Evolutionary conservation across 1,284 basidiomycete genomes (phyloP), one percentile per base, ranked within the genome.

Genomic region (Cryptococcus hybrid): DNA sequence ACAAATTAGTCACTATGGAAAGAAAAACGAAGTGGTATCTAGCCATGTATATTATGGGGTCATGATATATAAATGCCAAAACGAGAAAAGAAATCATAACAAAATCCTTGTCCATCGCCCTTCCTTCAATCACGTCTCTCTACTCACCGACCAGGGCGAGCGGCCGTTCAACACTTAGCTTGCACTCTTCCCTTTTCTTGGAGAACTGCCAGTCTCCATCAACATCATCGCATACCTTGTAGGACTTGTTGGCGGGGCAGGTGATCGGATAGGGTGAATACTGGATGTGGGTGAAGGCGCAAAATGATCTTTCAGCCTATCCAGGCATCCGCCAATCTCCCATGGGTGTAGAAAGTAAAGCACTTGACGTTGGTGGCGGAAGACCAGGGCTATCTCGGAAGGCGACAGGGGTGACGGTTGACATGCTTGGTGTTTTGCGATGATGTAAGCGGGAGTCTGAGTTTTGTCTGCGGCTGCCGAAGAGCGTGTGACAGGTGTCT

Each of bases 401-500:
- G 36, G 69, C 56, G 39, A 72, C 63, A 0, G 74, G 70, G 38
- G 72, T 73, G 24, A 48, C 47, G 50, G 65, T 62, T n/a, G 61
- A 51, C 40, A 67, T 54, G 43, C 52, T 56, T 0, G 67, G 70
- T 3, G 69, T 71, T 15, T 65, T 61, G 8, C 66, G 56, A 34
- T 57, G 56, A 24, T 57, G 56, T 24, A 57, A 36, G 7, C 61
- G 56, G 1, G 67, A 49, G 56, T 71, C 59, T 52, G 66, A 46
- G 54, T 71, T 59, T 52, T 69, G 37, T 54, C 67, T 1, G 64
- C 62, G 2, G 67, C 67, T 1, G 74, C 74, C 2, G 71, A 74
- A 13, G 73, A 76, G 34, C 74, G 61, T 1, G 72, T 65, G 34
- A 76, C 63, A 6, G 74, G 74, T 1, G 74, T 76, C 54, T 76